Base-by-base conservation (phyloP, 805 yeast species). In the Yarrowia phangngaensis region DNA sequence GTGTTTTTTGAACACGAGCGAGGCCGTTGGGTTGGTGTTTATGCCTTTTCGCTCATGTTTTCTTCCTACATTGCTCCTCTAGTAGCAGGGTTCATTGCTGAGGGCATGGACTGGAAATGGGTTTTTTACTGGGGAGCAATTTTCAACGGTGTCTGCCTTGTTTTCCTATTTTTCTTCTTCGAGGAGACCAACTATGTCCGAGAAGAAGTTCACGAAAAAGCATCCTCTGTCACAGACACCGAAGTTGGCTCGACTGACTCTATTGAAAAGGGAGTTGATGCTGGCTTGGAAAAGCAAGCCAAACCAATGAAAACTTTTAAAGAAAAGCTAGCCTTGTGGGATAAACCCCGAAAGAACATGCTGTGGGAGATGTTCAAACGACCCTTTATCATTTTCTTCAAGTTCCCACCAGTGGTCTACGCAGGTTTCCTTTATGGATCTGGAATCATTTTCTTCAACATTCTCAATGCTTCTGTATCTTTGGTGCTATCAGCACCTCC, bases 1-100 rank as follows among this genome's bases (percentile, higher is more conserved):
- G 74, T 84, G 60, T 85, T 76, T 59, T 86, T 73, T 64, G 82
- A 79, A 54, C 95, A 85, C 62, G 88, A 84, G 60, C 70, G 85
- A 17, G 87, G 89, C 49, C 70, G 79, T 20, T 78, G 78, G 9
- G 71, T 86, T 63, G 84, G 92, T 0, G 70, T 79, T 11, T 86
- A 84, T 65, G 84, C 83, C 54, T 59, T 84, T 65, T 80, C 85
- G 15, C 79, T 87, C 29, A 29, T 41, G 35, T 41, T 41, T 22
- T 29, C 48, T 9, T 41, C 48, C 8, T 41, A 29, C 35, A 41
- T 41, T 29, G 48, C 35, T 20, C 48, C 48, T 12, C 22, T 41
- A 9, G 35, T 41, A 3, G 48, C 35, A 11, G 48, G 48, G 8
- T 41, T 41, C 15, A 41, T 41, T 8, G 43, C 50, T 12, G 32